A percentile compares a stretch with the other conserved stretches of the same genome.
phyloP scores from a whole-genome alignment of 2,329 filamentous ascomycete species.

The Colletotrichum lindemuthianum region DNA sequence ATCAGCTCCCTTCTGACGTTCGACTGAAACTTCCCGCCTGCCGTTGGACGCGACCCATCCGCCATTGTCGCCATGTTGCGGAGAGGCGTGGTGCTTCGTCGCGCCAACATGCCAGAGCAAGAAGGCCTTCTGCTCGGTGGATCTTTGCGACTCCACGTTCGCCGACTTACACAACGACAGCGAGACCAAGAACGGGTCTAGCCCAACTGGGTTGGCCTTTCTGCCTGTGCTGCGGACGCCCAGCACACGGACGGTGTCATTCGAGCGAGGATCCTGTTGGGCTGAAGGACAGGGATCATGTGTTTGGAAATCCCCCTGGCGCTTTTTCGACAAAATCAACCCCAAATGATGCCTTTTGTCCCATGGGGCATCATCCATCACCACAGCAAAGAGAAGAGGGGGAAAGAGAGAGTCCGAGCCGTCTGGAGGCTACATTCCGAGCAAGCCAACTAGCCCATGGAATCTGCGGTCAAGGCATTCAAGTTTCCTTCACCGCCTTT shows the following conservation, averaged over 20 bases:
- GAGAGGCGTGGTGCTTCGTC: too few species aligned
- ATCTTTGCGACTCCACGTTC: constrained; percentile 1
- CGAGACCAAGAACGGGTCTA: constrained; percentile 9
- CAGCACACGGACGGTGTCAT: constrained; percentile 21
- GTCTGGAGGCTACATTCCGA: constrained; percentile 4
- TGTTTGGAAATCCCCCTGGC: constrained; percentile 12
- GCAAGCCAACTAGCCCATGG: constrained; percentile 3
- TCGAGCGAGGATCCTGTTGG: constrained; percentile 30
- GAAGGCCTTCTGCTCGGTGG: constrained; percentile 3
- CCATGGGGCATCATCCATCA: constrained; percentile 17
- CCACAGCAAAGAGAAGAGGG: not conserved
- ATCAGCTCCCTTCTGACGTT: too few species aligned
- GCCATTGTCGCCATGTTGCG: too few species aligned
- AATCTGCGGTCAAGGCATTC: constrained; percentile 5
- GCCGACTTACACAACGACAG: constrained; percentile 28
- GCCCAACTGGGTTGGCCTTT: constrained; percentile 19
- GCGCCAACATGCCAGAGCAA: constrained; percentile 20
- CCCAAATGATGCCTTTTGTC: constrained; percentile 26
- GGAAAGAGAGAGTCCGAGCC: constrained; percentile 22
- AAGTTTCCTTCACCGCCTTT: constrained; percentile 19
- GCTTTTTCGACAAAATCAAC: constrained; percentile 26
- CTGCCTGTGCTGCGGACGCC: constrained; percentile 13
- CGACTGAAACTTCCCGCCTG: too few species aligned
- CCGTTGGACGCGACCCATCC: too few species aligned
- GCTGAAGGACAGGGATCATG: constrained; percentile 37